These are phyloP conservation scores for Saccharomyces uvarum DNA, from an alignment of 1,139 yeast species.

Conservation along the genomic window DNA sequence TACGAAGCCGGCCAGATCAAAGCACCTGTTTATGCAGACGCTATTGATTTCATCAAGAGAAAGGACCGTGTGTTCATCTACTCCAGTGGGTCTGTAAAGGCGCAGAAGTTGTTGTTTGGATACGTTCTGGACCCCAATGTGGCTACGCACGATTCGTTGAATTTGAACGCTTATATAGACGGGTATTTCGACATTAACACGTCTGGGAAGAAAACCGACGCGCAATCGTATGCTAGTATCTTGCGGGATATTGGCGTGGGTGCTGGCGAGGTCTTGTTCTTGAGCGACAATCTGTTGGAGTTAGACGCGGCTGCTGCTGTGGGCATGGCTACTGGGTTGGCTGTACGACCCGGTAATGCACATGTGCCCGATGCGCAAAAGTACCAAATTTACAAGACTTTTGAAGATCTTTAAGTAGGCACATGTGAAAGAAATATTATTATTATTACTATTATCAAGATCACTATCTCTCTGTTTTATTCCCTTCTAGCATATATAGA, in stretches of 20 bases:
- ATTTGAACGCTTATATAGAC: conserved; percentile 46
- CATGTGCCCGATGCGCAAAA: conserved; percentile 34
- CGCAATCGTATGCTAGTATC: conserved; percentile 53
- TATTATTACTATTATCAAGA: neutral
- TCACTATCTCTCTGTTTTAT: neutral
- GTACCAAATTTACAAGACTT: conserved; percentile 9
- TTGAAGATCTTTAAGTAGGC: neutral
- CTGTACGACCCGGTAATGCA: conserved; percentile 70
- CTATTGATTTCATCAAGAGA: conserved; percentile 46
- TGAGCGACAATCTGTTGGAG: conserved; percentile 68
- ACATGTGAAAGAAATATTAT: neutral
- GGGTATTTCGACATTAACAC: conserved; percentile 84
- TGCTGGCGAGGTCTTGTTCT: conserved; percentile 44
- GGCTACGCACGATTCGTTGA: conserved; percentile 24
- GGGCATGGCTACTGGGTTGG: conserved; percentile 54
- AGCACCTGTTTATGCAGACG: conserved; percentile 75
- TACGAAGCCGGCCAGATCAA: conserved; percentile 63
- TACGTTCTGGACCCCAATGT: conserved; percentile 40
- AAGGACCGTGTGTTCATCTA: conserved; percentile 53
- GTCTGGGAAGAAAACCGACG: conserved; percentile 63
- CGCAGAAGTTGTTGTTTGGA: conserved; percentile 70
- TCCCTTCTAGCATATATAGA: neutral
- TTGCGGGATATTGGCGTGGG: conserved; percentile 37
- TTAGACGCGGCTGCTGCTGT: conserved; percentile 65
- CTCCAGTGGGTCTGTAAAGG: conserved; percentile 86